Evolutionary conservation across 2,329 filamentous ascomycete genomes (phyloP), one percentile per base, ranked within the genome.

Genomic region (Trichophyton equinum): DNA sequence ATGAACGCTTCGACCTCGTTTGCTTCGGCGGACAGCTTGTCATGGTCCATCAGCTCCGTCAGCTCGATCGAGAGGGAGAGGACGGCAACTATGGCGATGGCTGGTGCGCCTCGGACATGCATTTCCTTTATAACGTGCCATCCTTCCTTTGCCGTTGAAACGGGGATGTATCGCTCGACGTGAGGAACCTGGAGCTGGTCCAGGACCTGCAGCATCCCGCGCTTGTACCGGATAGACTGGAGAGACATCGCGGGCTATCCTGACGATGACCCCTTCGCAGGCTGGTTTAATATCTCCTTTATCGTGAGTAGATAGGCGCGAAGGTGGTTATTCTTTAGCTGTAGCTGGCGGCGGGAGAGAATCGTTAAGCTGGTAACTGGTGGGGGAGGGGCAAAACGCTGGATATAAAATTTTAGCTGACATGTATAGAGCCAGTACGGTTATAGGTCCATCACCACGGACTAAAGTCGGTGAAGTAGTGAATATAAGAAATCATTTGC

Each of bases 81-180:
- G 20, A 88, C 89, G 22, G 94, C 94, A n/a, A 99, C 94, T 65
- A 99, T 97, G 51, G 94, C 94, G 72, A 99, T 99, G 53, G 94
- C 94, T 0, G 94, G 94, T 4, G 94, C 94, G 46, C 89, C 87
- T 59, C 84, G 79, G 15, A 79, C 78, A 65, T 82, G 81, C 84
- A 86, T 86, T 57, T 83, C 78, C 67, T 82, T 84, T 70, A 86
- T 86, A 4, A 83, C 83, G 69, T 83, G 79, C 82, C 83, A 85
- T 61, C 80, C 84, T 73, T 85, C 82, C 68, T 82, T 77, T 57
- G 78, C 76, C 40, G 77, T 78, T 61, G 72, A 72, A 63, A 86
- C 76, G 55, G 77, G 68, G 57, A 83, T 78, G 67, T 82, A 86
- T 62, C 78, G 74, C 65, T 82, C 79, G 60, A 81, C 74, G 66